phyloP scores from a whole-genome alignment of 495 filamentous ascomycete species.

The Penicillium samsonianum region DNA sequence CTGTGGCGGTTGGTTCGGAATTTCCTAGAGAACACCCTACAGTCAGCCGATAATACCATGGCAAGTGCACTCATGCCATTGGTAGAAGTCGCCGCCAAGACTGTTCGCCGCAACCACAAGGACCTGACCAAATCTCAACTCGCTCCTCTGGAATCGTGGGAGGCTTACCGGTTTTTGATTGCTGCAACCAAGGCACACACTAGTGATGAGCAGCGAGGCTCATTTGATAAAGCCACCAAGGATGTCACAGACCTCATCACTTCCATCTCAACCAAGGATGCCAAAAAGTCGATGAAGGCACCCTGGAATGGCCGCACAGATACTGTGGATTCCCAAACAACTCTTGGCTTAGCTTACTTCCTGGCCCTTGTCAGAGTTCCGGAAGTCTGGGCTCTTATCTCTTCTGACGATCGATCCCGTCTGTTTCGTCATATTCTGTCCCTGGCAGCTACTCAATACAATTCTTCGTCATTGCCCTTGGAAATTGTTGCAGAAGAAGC shows the following conservation, averaged over 20 bases:
- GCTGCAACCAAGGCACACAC: slow-evolving; percentile 28
- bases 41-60: slow-evolving; percentile 25
- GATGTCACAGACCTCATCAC: slow-evolving; percentile 34
- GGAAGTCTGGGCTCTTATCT: slow-evolving; percentile 34
- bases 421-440: slow-evolving; percentile 40
- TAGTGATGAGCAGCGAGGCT: slow-evolving; percentile 19
- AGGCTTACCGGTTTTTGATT: slow-evolving; percentile 43
- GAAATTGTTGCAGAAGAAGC: slow-evolving; percentile 33
- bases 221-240: slow-evolving; percentile 31
- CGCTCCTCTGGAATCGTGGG: slow-evolving; percentile 40
- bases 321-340: slow-evolving; percentile 32
- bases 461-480: slow-evolving; percentile 29
- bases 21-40: slow-evolving; percentile 34
- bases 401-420: slow-evolving; percentile 30
- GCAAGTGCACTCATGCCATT: slow-evolving; percentile 22
- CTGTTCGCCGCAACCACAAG: slow-evolving; percentile 37
- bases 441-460: slow-evolving; percentile 40
- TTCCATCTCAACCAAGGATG: slow-evolving; percentile 32
- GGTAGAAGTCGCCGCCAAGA: slow-evolving; percentile 31
- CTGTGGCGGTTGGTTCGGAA: slow-evolving; percentile 46
- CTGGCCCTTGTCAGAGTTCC: slow-evolving; percentile 38
- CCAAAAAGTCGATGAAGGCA: slow-evolving; percentile 31
- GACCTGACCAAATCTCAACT: slow-evolving; percentile 28
- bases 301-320: slow-evolving; percentile 46
- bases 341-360: slow-evolving; percentile 41